phyloP scores from a whole-genome alignment of 805 yeast species.

The Starmera pachycereana region DNA sequence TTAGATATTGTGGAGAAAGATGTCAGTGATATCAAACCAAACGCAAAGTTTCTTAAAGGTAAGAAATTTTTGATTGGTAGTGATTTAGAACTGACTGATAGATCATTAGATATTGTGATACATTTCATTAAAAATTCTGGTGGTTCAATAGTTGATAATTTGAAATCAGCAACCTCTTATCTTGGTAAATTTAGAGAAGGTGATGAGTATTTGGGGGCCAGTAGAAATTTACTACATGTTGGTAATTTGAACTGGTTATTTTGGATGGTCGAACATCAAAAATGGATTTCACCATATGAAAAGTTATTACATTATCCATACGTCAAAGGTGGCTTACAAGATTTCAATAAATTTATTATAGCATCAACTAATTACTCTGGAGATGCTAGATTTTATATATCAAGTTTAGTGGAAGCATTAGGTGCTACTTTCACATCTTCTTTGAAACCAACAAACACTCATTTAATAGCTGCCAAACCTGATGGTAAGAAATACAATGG shows the following conservation, averaged over 20 bases:
- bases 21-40: slow-evolving; percentile 4
- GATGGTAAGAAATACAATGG: slow-evolving; percentile 69
- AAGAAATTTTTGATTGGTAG: slow-evolving; percentile 40
- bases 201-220: slow-evolving; percentile 37
- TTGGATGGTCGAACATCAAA: slow-evolving; percentile 44
- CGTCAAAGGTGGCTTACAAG: slow-evolving; percentile 36
- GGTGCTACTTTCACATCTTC: slow-evolving; percentile 73
- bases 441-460: slow-evolving; percentile 56
- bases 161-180: slow-evolving; percentile 33
- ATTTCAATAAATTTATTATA: slow-evolving; percentile 43
- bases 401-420: slow-evolving; percentile 46
- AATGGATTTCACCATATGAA: slow-evolving; percentile 44
- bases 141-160: slow-evolving; percentile 31
- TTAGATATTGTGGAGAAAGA: slow-evolving; percentile 6
- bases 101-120: slow-evolving; percentile 28
- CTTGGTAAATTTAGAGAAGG: slow-evolving; percentile 59
- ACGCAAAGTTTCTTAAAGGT: slow-evolving; percentile 25
- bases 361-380: slow-evolving; percentile 79
- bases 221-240: slow-evolving; percentile 28
- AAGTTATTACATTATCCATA: slow-evolving; percentile 66
- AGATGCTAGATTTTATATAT: slow-evolving; percentile 67
- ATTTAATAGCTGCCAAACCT: slow-evolving; percentile 56
- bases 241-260: slow-evolving; percentile 76
- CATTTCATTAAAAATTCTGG: slow-evolving; percentile 41
- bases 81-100: slow-evolving; percentile 46